phyloP scores from a whole-genome alignment of 176 grass and related monocot species.

The Tuctoria greenei region DNA sequence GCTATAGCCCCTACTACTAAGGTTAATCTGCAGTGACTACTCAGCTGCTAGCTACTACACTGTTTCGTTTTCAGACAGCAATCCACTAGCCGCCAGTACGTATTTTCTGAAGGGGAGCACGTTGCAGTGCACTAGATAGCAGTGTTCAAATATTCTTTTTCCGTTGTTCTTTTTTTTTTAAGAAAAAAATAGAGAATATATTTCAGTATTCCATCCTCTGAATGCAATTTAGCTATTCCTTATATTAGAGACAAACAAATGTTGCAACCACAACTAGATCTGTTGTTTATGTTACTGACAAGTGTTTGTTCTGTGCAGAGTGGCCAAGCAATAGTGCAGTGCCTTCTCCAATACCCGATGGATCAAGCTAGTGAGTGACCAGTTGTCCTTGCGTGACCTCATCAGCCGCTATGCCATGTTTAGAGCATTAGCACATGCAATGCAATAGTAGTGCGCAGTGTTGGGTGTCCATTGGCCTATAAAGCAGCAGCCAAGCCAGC shows the following conservation, averaged over 20 bases:
- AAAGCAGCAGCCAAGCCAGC: constrained; percentile 3
- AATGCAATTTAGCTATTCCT: no score
- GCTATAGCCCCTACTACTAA: neutral
- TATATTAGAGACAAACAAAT: no score
- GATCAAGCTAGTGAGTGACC: neutral
- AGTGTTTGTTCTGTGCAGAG: constrained; percentile 14
- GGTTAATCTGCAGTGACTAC: neutral
- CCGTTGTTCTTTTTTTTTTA: no score
- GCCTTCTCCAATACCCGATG: constrained; percentile 21
- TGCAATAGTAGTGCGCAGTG: neutral
- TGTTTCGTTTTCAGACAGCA: neutral
- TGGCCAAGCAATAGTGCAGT: constrained; percentile 28
- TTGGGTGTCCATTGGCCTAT: constrained; percentile 4
- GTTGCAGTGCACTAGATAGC: no score
- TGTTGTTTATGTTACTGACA: neutral
- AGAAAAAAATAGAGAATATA: no score
- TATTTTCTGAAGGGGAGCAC: no score
- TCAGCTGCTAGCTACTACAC: neutral
- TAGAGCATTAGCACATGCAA: neutral
- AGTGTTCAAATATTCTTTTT: neutral
- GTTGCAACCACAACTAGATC: no score
- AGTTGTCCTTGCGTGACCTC: neutral
- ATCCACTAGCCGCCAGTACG: neutral
- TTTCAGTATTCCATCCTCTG: no score
- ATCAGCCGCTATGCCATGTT: neutral